These are phyloP conservation scores for Talaromyces atroroseus DNA, from an alignment of 2,329 filamentous ascomycete species.

Conservation along the genomic window DNA sequence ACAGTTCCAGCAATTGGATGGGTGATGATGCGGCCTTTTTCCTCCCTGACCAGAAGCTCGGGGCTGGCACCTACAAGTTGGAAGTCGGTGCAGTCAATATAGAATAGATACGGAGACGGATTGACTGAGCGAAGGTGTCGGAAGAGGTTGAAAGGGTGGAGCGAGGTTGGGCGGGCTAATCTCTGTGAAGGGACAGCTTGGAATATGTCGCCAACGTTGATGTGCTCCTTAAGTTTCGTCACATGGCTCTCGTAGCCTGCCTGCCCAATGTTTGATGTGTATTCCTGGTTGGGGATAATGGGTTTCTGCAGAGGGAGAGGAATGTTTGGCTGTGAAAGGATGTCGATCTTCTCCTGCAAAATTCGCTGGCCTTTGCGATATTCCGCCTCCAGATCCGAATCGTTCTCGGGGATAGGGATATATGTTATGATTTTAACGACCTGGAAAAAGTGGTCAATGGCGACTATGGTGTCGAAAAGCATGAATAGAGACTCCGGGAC, in stretches of 20 bases:
- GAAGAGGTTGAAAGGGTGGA: constrained; percentile 98
- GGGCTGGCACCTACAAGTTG: constrained; percentile 93
- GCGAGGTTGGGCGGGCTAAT: constrained; percentile 77
- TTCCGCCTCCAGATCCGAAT: constrained; percentile 56
- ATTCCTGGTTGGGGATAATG: constrained; percentile 68
- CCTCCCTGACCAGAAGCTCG: constrained; percentile 88
- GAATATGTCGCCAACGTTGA: constrained; percentile 88
- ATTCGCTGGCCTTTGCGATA: constrained; percentile 63
- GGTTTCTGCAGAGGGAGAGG: constrained; percentile 71
- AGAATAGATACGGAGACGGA: constrained; percentile 95
- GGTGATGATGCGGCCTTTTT: constrained; percentile 81
- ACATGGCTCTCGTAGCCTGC: constrained; percentile 90
- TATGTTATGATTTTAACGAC: constrained; percentile 92
- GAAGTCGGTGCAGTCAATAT: constrained; percentile 84
- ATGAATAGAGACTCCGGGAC: constrained; percentile 96
- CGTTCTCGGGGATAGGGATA: constrained; percentile 60
- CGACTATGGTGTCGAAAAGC: constrained; percentile 90
- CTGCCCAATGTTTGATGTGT: constrained; percentile 86
- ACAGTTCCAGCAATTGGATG: constrained; percentile 97
- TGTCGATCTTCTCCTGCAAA: constrained; percentile 63
- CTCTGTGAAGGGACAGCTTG: constrained; percentile 94
- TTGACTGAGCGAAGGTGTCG: constrained; percentile 94
- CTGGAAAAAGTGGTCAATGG: constrained; percentile 91
- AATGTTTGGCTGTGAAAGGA: constrained; percentile 67
- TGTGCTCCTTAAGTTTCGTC: constrained; percentile 79